phyloP scores from a whole-genome alignment of 1,284 basidiomycete species.

The Quambalaria eucalypti region DNA sequence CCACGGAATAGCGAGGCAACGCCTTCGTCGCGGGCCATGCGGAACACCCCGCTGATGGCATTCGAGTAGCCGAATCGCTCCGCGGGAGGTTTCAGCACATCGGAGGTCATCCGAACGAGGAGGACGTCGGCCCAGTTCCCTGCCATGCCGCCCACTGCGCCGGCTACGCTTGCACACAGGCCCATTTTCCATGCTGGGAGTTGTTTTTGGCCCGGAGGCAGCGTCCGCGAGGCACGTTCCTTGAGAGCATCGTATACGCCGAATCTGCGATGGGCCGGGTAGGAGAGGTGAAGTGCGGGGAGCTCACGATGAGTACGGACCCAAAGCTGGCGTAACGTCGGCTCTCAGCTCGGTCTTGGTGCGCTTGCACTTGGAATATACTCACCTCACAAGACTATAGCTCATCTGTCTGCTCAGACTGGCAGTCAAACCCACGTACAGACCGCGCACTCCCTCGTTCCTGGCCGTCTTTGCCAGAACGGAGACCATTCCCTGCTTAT shows the following conservation, averaged over 20 bases:
- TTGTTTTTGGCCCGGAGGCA: constrained; percentile 4
- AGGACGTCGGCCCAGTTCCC: constrained; percentile 50
- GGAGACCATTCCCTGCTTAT: constrained; percentile 24
- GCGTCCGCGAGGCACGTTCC: constrained; percentile 9
- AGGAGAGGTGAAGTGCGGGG: not conserved
- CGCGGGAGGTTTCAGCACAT: constrained; percentile 41
- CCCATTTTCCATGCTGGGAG: constrained; percentile 28
- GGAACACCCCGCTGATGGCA: constrained; percentile 49
- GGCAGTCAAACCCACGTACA: constrained; percentile 41
- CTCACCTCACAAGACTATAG: constrained; percentile 35
- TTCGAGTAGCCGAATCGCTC: constrained; percentile 46
- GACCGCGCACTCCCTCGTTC: constrained; percentile 24
- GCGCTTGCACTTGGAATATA: not conserved
- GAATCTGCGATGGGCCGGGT: constrained; percentile 14
- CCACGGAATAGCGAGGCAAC: constrained; percentile 49
- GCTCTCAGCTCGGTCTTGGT: not conserved
- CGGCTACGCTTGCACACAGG: constrained; percentile 28
- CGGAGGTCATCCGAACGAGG: constrained; percentile 49
- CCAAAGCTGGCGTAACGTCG: too few species aligned
- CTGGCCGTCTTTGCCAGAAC: constrained; percentile 25
- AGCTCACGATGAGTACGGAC: too few species aligned
- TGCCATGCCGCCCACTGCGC: constrained; percentile 38
- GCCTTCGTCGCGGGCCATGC: constrained; percentile 51
- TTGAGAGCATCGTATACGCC: constrained; percentile 43
- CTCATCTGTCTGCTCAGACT: constrained; percentile 43